Evolutionary conservation across 495 filamentous ascomycete genomes (phyloP).

Genomic region (Penicillium desertorum): DNA sequence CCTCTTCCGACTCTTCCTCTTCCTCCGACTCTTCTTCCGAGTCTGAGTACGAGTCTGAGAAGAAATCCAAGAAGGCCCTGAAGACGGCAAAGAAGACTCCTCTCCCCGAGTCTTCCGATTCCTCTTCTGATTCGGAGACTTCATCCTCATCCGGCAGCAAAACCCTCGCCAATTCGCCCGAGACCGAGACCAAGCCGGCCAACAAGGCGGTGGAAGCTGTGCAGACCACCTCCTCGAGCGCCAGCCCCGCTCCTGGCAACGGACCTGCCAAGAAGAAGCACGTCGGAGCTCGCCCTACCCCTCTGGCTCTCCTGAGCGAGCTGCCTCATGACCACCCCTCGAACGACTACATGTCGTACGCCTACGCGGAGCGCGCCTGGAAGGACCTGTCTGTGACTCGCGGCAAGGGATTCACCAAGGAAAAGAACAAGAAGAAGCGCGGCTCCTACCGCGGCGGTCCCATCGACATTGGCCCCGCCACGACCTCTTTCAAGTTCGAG

Average conservation of each 20-base stretch:
- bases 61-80: constrained; percentile 36
- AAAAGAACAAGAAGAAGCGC: constrained; percentile 94
- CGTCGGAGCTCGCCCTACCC: constrained; percentile 45
- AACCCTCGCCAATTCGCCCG: constrained; percentile 39
- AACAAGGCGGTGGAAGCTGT: constrained; percentile 21
- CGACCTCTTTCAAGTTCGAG: constrained; percentile 79
- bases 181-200: constrained; percentile 25
- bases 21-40: constrained; percentile 42
- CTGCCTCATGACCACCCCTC: constrained; percentile 48
- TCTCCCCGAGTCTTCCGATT: constrained; percentile 47
- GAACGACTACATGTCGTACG: constrained; percentile 78
- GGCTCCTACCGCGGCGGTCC: constrained; percentile 83
- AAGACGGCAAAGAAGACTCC: constrained; percentile 55
- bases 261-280: constrained; percentile 53
- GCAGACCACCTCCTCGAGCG: constrained; percentile 36
- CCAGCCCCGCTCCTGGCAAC: constrained; percentile 48
- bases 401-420: constrained; percentile 98
- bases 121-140: constrained; percentile 23
- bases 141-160: constrained; percentile 33
- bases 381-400: constrained; percentile 84
- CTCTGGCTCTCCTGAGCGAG: constrained; percentile 48
- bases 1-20: constrained; percentile 24
- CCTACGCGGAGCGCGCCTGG: constrained; percentile 85
- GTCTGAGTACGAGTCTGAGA: constrained; percentile 35
- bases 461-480: constrained; percentile 67